Percentiles rank a stretch among this genome's conserved stretches.
Conservation (phyloP, 441 rosid genomes). For the Lepidium campestre region DNA sequence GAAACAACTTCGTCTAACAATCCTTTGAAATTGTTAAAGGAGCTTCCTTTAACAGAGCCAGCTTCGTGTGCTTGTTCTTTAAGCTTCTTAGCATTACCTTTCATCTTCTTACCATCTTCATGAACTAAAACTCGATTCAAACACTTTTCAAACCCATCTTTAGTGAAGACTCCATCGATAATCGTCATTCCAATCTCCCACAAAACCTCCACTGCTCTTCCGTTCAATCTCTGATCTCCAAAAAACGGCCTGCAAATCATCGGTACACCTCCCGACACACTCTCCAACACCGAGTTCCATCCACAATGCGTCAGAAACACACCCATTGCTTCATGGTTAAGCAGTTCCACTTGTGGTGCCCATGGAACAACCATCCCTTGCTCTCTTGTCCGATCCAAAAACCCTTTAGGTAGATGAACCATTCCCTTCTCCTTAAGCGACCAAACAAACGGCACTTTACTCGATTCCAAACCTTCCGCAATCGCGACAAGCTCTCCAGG, state of each 20-base stretch:
- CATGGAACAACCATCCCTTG: slow-evolving; percentile 44
- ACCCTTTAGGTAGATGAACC: slow-evolving; percentile 35
- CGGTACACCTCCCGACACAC: slow-evolving; percentile 50
- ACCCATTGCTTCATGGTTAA: slow-evolving; percentile 38
- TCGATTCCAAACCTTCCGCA: slow-evolving; percentile 44
- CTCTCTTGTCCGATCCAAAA: slow-evolving; percentile 32
- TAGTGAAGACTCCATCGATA: slow-evolving; percentile 34
- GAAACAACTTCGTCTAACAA: slow-evolving; percentile 20
- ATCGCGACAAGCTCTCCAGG: slow-evolving; percentile 40
- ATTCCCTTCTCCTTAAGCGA: slow-evolving; percentile 29
- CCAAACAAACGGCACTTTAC: slow-evolving; percentile 49
- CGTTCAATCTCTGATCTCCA: slow-evolving; percentile 49
- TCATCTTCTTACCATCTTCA: slow-evolving; percentile 39
- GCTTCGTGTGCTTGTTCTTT: slow-evolving; percentile 34
- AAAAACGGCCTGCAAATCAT: slow-evolving; percentile 68
- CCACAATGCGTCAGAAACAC: slow-evolving; percentile 57
- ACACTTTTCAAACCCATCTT: slow-evolving; percentile 31
- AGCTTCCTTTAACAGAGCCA: slow-evolving; percentile 29
- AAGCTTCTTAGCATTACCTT: slow-evolving; percentile 26
- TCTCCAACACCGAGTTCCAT: slow-evolving; percentile 59
- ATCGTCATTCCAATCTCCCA: slow-evolving; percentile 51
- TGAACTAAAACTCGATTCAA: slow-evolving; percentile 34
- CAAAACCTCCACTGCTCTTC: slow-evolving; percentile 39
- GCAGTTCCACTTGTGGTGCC: slow-evolving; percentile 45
- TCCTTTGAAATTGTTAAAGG: slow-evolving; percentile 32